Evolutionary conservation across 371 early-diverging fungal species (phyloP).

Genomic region (Mucor lusitanicus): DNA sequence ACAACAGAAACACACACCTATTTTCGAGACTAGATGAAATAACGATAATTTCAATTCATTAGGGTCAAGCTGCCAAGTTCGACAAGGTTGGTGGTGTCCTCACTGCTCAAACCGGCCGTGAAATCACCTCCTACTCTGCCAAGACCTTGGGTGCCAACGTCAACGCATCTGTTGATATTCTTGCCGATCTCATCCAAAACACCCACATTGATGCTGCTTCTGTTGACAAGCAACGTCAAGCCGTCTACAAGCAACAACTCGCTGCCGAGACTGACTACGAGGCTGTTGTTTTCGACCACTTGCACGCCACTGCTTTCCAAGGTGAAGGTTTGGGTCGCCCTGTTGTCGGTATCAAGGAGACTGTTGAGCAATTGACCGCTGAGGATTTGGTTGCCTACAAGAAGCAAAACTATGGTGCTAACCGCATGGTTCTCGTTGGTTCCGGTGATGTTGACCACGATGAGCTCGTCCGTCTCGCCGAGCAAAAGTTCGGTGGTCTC

Average conservation of each 20-base stretch:
- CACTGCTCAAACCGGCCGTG: conserved; percentile 94
- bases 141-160: conserved; percentile 84
- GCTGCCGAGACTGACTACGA: conserved; percentile 89
- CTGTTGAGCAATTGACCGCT: conserved; percentile 80
- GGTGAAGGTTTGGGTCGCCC: conserved; percentile 84
- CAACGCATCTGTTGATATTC: conserved; percentile 78
- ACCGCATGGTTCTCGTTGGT: conserved; percentile 92
- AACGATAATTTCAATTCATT: conserved; percentile 37
- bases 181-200: conserved; percentile 90
- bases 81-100: conserved; percentile 95
- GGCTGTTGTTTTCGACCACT: conserved; percentile 86
- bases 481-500: conserved; percentile 76
- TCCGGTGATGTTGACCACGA: conserved; percentile 94
- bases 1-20: too few relatives aligned
- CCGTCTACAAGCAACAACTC: conserved; percentile 88
- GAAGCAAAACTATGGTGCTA: conserved; percentile 84
- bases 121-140: conserved; percentile 93
- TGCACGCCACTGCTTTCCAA: conserved; percentile 95
- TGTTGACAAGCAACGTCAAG: conserved; percentile 84
- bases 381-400: conserved; percentile 84
- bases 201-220: conserved; percentile 88
- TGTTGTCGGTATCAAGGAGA: conserved; percentile 85
- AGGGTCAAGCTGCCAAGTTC: conserved; percentile 68
- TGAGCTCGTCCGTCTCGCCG: conserved; percentile 86
- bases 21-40: background rate